Conservation (phyloP, 2,329 filamentous ascomycete genomes). For the Trichoderma atroviride region DNA sequence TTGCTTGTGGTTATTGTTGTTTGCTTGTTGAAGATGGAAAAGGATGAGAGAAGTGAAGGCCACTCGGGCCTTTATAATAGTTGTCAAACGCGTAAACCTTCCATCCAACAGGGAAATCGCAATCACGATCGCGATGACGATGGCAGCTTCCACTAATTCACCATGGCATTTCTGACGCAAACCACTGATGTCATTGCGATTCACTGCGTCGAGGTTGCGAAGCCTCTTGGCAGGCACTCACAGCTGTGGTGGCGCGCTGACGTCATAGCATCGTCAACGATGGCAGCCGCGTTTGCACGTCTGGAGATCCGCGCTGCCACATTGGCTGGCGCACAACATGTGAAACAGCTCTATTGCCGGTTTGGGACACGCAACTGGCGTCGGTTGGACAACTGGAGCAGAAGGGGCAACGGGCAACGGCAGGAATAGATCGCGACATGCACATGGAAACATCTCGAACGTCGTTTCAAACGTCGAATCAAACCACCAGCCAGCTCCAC, state of each 20-base stretch:
- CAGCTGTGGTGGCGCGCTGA: constrained; percentile 21
- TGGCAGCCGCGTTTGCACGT: background rate
- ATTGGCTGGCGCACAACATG: background rate
- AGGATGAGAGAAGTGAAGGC: background rate
- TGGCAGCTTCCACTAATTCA: constrained; percentile 1
- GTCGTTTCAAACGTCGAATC: background rate
- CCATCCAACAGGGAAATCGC: constrained; percentile 4
- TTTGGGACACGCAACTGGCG: background rate
- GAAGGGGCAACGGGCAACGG: background rate
- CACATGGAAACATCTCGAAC: background rate
- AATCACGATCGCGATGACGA: constrained; percentile 18
- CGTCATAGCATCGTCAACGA: constrained; percentile 17
- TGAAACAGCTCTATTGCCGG: constrained; percentile 1
- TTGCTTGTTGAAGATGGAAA: background rate
- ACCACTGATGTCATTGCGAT: constrained; percentile 20
- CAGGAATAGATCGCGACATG: background rate
- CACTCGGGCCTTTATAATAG: constrained; percentile 1
- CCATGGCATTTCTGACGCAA: background rate
- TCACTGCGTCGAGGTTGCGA: background rate
- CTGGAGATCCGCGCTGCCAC: background rate
- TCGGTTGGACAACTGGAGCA: background rate
- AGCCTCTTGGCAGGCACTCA: constrained; percentile 5
- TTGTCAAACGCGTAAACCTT: background rate
- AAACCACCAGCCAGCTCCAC: background rate
- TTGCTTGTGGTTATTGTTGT: background rate